phyloP scores from a whole-genome alignment of 306 rosid genomes.

The Cucurbita argyrosperma region DNA sequence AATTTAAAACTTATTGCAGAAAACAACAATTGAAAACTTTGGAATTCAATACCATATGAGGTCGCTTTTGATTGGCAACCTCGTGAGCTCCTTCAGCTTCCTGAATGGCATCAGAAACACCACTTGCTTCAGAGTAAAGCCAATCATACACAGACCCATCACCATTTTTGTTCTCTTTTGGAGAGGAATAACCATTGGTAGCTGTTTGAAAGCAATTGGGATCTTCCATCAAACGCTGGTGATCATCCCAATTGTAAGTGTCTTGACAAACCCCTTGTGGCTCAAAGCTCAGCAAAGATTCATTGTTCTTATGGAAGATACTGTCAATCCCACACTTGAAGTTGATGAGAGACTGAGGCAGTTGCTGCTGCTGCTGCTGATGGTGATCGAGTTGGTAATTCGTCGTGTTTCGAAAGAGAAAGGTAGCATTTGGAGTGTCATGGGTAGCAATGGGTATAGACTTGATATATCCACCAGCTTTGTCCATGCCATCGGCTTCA shows the following conservation, averaged over 20 bases:
- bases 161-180: conserved; percentile 16
- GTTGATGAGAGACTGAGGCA: conserved; percentile 38
- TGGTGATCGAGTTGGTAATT: conserved; percentile 18
- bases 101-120: conserved; percentile 21
- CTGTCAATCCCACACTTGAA: conserved; percentile 27
- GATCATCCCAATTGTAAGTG: conserved; percentile 25
- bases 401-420: conserved; percentile 11
- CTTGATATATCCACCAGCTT: conserved; percentile 19
- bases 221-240: conserved; percentile 19
- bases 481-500: conserved; percentile 22
- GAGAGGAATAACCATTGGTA: conserved; percentile 17
- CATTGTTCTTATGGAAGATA: conserved; percentile 11
- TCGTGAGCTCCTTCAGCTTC: conserved; percentile 22
- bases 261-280: conserved; percentile 10
- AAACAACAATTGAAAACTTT: too few species aligned
- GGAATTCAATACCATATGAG: conserved; percentile 23
- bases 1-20: too few species aligned
- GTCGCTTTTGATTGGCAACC: conserved; percentile 30
- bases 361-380: not conserved
- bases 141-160: conserved; percentile 35
- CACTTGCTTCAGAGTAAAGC: conserved; percentile 33
- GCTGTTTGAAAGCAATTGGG: conserved; percentile 36
- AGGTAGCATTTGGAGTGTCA: not conserved
- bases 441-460: not conserved
- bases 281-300: conserved; percentile 60